Evolutionary conservation across 2,329 filamentous ascomycete genomes (phyloP), one percentile per base, ranked within the genome.

Genomic region (Apiospora phragmitis): DNA sequence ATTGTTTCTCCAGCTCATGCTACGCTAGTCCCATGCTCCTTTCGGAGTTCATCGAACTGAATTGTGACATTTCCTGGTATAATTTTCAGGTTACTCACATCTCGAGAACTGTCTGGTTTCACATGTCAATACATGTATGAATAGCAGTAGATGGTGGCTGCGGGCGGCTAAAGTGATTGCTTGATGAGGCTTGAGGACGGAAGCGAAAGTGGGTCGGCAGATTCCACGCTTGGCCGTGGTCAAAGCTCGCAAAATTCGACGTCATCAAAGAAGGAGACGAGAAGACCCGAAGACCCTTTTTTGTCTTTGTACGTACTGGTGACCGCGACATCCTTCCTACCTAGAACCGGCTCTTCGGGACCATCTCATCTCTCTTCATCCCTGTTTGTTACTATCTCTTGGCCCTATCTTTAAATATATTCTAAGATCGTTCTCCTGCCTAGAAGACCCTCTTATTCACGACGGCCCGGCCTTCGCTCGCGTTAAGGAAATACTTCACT

Each of bases 211-310:
- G 43, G 42, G 43, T n/a, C 29, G 21, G 29, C 42, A 12, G 21
- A 41, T 65, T 26, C 26, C 42, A 38, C 32, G 24, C 72, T 72
- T 71, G 73, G 71, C 51, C 71, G 67, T 75, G 73, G 75, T 70
- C 72, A 51, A 71, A 75, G 75, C 74, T 49, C n/a, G 73, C 70
- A 62, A 21, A 47, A 49, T 32, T 47, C 35, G 49, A 76, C 74
- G 74, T 76, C 74, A 76, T 76, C 71, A 62, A 62, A 38, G 55
- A 59, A 59, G 49, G 26, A 29, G 29, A 41, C 38, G 38, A 21
- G 51, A 35, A 32, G 32, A 38, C 7, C 7, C 12, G 55, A n/a
- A 35, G 8, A 38, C 18, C 55, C 18, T 12, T 62, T 38, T 26
- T 55, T 55, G 51, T 35, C 51, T 59, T 59, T 59, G 51, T 59